Percentiles rank a stretch among this genome's conserved stretches.
Conservation (phyloP, 148 eudicot genomes). For the Camellia japonica region DNA sequence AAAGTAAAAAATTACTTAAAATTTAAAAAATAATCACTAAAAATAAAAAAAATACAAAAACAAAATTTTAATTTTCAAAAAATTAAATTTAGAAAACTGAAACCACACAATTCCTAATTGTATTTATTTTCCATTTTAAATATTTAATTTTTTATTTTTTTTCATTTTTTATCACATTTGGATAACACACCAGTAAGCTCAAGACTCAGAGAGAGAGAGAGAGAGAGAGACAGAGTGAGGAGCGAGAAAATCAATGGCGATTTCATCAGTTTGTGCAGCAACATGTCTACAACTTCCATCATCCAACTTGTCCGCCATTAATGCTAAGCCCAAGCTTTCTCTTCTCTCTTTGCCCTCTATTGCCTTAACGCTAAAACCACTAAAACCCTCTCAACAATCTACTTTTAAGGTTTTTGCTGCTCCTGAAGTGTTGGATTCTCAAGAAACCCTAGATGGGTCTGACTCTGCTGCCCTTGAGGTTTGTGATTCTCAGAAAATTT, state of each 20-base stretch:
- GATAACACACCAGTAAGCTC: too few species aligned
- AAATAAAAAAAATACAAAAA: too few species aligned
- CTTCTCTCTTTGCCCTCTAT: conserved; percentile 13
- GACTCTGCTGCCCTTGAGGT: neutral
- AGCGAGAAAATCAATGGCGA: conserved; percentile 35
- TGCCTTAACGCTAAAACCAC: conserved; percentile 11
- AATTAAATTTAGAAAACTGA: too few species aligned
- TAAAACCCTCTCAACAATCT: conserved; percentile 16
- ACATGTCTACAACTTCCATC: conserved; percentile 27
- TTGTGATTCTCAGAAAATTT: neutral
- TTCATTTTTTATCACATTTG: too few species aligned
- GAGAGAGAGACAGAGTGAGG: neutral
- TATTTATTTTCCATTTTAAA: too few species aligned
- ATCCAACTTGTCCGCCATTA: conserved; percentile 25
- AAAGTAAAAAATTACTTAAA: too few species aligned
- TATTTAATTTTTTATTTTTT: too few species aligned
- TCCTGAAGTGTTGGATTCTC: conserved; percentile 38
- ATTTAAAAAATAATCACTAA: too few species aligned
- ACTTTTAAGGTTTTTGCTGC: conserved; percentile 37
- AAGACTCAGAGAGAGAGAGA: neutral
- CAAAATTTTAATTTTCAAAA: too few species aligned
- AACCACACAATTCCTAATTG: too few species aligned
- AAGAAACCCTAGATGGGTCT: conserved; percentile 24
- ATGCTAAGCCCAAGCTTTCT: conserved; percentile 26
- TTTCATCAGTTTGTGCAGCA: conserved; percentile 27